These are phyloP conservation scores for Zygosaccharomyces sapae DNA, from an alignment of 1,139 yeast species.

Conservation along the genomic window DNA sequence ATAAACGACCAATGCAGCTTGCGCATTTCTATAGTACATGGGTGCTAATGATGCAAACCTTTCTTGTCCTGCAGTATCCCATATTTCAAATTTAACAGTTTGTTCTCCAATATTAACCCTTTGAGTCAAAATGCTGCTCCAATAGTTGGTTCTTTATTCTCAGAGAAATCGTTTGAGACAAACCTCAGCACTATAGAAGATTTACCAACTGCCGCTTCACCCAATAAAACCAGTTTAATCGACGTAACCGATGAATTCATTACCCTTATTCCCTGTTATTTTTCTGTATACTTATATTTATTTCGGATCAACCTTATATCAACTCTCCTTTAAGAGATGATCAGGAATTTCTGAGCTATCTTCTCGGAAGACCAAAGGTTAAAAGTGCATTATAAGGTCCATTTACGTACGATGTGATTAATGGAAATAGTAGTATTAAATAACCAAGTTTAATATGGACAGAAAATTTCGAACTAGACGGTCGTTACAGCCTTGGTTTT, in stretches of 20 bases:
- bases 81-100: conserved; percentile 91
- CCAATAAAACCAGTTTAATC: conserved; percentile 82
- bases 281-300: neutral
- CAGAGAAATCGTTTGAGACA: conserved; percentile 93
- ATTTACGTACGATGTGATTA: conserved; percentile 6
- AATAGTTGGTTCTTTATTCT: conserved; percentile 93
- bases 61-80: conserved; percentile 99
- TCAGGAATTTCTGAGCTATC: too few relatives aligned
- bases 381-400: neutral
- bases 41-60: conserved; percentile 96
- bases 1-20: conserved; percentile 93
- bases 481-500: conserved; percentile 48
- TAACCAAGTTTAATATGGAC: neutral
- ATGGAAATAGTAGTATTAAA: neutral
- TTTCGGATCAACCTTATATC: neutral
- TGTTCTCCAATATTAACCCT: conserved; percentile 87
- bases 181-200: conserved; percentile 88
- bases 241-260: conserved; percentile 49
- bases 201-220: conserved; percentile 98
- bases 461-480: neutral
- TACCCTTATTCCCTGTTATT: conserved; percentile 4
- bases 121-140: conserved; percentile 96
- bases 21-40: conserved; percentile 96
- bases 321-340: conserved; percentile 2
- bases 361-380: neutral